A percentile compares a stretch with the other conserved stretches of the same genome.
Conservation (phyloP, 1,139 yeast genomes). For the Candida sanyaensis region DNA sequence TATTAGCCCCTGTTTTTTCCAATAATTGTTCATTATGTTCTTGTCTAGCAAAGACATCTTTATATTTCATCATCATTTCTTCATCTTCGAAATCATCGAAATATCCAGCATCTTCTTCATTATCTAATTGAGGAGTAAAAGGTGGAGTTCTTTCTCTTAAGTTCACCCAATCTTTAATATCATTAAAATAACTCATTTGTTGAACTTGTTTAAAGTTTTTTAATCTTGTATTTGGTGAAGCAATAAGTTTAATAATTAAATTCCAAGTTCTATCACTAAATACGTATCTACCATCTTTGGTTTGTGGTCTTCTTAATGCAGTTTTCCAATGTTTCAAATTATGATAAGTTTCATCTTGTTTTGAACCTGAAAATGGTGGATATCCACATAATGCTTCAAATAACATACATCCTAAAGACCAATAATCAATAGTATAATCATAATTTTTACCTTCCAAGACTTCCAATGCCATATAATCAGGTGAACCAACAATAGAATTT, state of each 20-base stretch:
- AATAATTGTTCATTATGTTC: constrained; percentile 82
- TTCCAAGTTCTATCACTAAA: constrained; percentile 98
- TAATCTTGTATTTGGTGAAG: constrained; percentile 75
- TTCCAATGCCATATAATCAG: constrained; percentile 98
- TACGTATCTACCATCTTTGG: constrained; percentile 87
- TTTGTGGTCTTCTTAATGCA: constrained; percentile 84
- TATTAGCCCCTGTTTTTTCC: constrained; percentile 49
- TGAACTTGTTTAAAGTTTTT: constrained; percentile 80
- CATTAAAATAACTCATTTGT: constrained; percentile 78
- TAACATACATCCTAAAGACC: constrained; percentile 96
- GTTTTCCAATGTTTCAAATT: constrained; percentile 93
- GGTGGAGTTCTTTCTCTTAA: constrained; percentile 81
- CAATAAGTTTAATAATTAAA: constrained; percentile 73
- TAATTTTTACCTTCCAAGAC: constrained; percentile 92
- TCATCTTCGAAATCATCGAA: constrained; percentile 97
- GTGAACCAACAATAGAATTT: constrained; percentile 95
- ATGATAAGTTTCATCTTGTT: constrained; percentile 92
- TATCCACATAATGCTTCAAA: constrained; percentile 93
- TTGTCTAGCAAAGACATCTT: constrained; percentile 91
- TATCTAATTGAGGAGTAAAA: constrained; percentile 93
- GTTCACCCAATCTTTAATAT: constrained; percentile 68
- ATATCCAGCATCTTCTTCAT: constrained; percentile 98
- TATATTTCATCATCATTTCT: constrained; percentile 96
- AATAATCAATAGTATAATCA: constrained; percentile 95
- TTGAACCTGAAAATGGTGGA: constrained; percentile 95